Base-by-base conservation (phyloP, 768 basidiomycete genomes). In the Psilocybe azurescens region DNA sequence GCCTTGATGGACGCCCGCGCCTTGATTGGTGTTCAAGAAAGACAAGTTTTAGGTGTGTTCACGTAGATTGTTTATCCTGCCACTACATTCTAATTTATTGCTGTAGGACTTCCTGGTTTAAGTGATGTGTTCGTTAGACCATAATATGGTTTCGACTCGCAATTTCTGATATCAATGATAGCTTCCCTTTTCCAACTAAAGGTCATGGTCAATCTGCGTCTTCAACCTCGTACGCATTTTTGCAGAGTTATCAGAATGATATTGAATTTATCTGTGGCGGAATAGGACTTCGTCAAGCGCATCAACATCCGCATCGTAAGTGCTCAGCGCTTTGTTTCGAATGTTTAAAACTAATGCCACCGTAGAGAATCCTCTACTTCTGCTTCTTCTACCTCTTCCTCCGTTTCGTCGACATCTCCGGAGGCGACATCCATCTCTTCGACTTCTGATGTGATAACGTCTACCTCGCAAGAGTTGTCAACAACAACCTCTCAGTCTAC, bases 1-100 rank as follows among this genome's bases (percentile, higher is more conserved):
- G 52, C 70, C 69, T 73, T 64, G 72, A 73, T 73, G 72, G 69
- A 66, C 65, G 63, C 65, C 55, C 60, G 56, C 29, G 32, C 44
- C 51, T 18, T 59, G 30, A 51, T 61, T 29, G 33, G 39, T 52
- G 46, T 69, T 30, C 62, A 56, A 1, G 56, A 39, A 61, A 68
- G 70, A 60, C 69, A 69, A 54, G n/a, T 68, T 14, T 41, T 52
- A 32, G 61, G 70, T 68, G 29, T 62, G 24, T 48, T 33, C 44
- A 24, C 56, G 30, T 33, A 20, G 10, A 58, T 60, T 32, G 13
- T 20, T 41, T 7, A 38, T 28, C 24, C 39, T 59, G 36, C 24
- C 29, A 13, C 56, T 49, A 36, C 33, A 11, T 38, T 46, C 29
- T 46, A 20, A 38, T 38, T 11, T 28, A 7, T 14, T 38, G 29